Evolutionary conservation across 2,329 filamentous ascomycete species (phyloP).

Genomic region (Helotiales sp.): DNA sequence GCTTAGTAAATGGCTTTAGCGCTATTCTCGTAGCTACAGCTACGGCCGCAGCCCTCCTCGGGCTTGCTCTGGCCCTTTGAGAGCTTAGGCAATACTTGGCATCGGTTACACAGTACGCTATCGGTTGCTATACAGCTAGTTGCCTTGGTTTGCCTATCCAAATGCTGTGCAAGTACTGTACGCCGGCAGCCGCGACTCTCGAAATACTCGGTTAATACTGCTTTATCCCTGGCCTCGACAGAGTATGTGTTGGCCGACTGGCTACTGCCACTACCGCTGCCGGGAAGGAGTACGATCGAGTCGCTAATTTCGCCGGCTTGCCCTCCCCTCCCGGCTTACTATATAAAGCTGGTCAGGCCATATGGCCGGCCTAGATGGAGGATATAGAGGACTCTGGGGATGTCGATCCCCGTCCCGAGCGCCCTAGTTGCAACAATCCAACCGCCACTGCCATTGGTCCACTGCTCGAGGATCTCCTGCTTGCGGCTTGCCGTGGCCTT

Average conservation of each 20-base stretch:
- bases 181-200: neutral
- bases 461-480: constrained; percentile 1
- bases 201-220: neutral
- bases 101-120: neutral
- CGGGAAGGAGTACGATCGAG: constrained; percentile 4
- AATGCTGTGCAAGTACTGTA: neutral
- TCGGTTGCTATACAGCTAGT: neutral
- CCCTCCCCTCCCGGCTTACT: constrained; percentile 15
- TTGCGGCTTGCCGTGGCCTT: constrained; percentile 2
- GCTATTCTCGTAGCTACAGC: neutral
- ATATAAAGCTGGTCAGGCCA: constrained; percentile 12
- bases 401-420: constrained; percentile 13
- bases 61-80: neutral
- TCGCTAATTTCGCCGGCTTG: constrained; percentile 12
- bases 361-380: constrained; percentile 14
- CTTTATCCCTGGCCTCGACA: neutral
- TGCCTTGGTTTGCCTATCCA: neutral
- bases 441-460: neutral
- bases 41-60: neutral
- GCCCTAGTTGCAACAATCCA: constrained; percentile 12
- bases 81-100: neutral
- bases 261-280: neutral
- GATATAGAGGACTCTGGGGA: constrained; percentile 9
- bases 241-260: neutral
- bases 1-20: neutral